Conservation (phyloP, 352 stramenopile genomes). For the Stramenopiles sp. region DNA sequence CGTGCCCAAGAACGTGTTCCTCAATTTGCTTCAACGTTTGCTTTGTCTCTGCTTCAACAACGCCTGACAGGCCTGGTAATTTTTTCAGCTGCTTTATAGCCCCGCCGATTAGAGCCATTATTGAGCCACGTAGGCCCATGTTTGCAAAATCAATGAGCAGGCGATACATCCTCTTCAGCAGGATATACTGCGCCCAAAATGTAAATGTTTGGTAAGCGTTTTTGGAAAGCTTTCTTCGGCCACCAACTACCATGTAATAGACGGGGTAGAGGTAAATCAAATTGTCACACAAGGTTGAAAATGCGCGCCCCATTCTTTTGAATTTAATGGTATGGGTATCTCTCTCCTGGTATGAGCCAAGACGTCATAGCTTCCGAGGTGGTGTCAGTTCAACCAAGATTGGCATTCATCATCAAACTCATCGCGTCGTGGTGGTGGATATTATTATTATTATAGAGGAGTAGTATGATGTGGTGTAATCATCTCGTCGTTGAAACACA, state of each 20-base stretch:
- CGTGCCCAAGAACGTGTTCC: neutral
- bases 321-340: too few species aligned
- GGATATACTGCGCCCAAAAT: slow-evolving; percentile 2
- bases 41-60: neutral
- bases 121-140: neutral
- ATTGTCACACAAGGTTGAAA: neutral
- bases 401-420: too few species aligned
- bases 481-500: too few species aligned
- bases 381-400: too few species aligned
- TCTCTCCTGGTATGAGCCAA: too few species aligned
- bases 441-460: too few species aligned
- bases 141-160: neutral
- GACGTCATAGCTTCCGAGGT: too few species aligned
- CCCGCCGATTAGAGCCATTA: neutral
- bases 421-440: too few species aligned
- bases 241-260: neutral
- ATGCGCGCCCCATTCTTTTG: neutral
- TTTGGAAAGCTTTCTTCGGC: neutral
- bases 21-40: neutral
- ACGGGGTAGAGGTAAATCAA: neutral
- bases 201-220: neutral
- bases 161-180: neutral
- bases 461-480: too few species aligned
- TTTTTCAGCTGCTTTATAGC: neutral
- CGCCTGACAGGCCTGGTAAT: neutral